Conservation (phyloP, 257 asterid genomes). For the Salvia rosmarinus region DNA sequence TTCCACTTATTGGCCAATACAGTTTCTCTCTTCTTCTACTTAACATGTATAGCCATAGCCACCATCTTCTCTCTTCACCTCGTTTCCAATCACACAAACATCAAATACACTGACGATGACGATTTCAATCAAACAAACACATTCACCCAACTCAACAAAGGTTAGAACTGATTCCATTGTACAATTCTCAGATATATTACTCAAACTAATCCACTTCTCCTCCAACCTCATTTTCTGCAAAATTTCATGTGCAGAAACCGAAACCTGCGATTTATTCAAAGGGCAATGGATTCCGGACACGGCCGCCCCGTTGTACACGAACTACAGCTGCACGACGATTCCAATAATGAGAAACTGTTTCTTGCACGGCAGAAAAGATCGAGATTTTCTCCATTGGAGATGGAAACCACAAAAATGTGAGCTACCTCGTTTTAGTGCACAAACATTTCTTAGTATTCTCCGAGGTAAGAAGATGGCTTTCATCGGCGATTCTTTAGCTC, state of each 20-base stretch:
- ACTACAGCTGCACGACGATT: slow-evolving; percentile 56
- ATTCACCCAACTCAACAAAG: not conserved
- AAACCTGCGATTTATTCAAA: slow-evolving; percentile 53
- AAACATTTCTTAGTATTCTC: slow-evolving; percentile 41
- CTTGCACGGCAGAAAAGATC: slow-evolving; percentile 57
- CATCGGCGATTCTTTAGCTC: slow-evolving; percentile 68
- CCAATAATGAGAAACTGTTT: slow-evolving; percentile 61
- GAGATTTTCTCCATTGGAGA: slow-evolving; percentile 62
- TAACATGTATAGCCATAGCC: slow-evolving; percentile 16
- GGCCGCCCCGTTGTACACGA: slow-evolving; percentile 41
- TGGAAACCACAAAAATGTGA: slow-evolving; percentile 74
- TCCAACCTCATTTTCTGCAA: not conserved
- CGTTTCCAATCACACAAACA: slow-evolving; percentile 22
- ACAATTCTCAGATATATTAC: no score
- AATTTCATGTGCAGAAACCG: slow-evolving; percentile 20
- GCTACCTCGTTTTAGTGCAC: slow-evolving; percentile 54
- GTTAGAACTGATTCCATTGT: slow-evolving; percentile 6
- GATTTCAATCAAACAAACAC: slow-evolving; percentile 21
- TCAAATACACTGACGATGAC: not conserved
- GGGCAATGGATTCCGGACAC: slow-evolving; percentile 61
- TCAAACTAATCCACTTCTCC: no score
- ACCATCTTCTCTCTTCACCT: slow-evolving; percentile 29
- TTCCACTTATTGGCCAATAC: not conserved
- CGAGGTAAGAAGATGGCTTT: slow-evolving; percentile 72
- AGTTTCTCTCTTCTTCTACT: slow-evolving; percentile 19